Base-by-base conservation (phyloP, 257 asterid genomes). In the Solanum corneliomulleri region DNA sequence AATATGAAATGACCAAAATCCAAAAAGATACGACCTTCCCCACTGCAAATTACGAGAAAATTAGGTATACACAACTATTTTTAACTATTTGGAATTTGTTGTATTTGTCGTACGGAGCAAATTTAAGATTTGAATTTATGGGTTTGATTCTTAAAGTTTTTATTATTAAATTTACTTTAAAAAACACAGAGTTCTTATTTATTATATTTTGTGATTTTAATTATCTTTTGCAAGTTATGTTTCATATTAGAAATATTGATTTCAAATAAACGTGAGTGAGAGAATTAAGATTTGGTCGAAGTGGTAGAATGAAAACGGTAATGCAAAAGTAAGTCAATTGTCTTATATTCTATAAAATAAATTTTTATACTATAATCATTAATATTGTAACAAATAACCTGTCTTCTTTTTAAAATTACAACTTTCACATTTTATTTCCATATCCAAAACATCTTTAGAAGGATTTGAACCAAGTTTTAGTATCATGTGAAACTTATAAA, bases 61-160 rank as follows among this genome's bases (percentile, higher is more conserved):
- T 45, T 29, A 27, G 84, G 41, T 45, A 47, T 29, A 10, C 41
- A 39, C 9, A 29, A 16, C 41, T 9, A 23, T 74, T 25, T 44
- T 78, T 45, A 33, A 33, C 35, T 15, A 47, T 80, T 16, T 47
- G 44, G 16, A 80, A 16, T 47, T 47, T 29, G 29, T 5, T 3
- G 2, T 80, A 27, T 10, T 27, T 42, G 3, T 5, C 5, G 0
- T 2, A 2, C 11, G 0, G 2, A 56, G 4, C 0, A 4, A 11
- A 66, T 66, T 11, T 25, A 66, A 64, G 2, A 66, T 66, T 66
- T 66, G 15, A 25, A 12, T 11, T 12, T 58, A 0, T 58, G 68
- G 1, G 2, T 58, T 58, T 0, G 2, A 56, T 56, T 56, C 11
- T 56, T 18, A 7, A 56, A 56, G 5, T 2, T 56, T 56, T 56